These are phyloP conservation scores for Calocera viscosa DNA, from an alignment of 768 basidiomycete genomes.

Conservation along the genomic window DNA sequence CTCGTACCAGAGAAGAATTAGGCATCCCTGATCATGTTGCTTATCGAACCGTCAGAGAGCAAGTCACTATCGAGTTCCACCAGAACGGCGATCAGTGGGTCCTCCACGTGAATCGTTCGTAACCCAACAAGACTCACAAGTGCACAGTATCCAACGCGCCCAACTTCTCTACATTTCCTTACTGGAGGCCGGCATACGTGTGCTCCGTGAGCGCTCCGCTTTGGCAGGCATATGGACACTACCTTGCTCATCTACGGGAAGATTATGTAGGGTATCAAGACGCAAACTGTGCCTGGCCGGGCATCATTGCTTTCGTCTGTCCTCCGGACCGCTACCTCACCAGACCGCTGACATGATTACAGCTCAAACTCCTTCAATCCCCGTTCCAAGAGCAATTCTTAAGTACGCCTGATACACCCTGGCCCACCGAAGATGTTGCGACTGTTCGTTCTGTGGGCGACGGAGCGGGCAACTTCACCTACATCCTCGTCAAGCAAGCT, in stretches of 20 bases:
- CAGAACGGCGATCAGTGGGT: conserved; percentile 12
- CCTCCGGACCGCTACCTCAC: background rate
- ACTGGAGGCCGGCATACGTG: conserved; percentile 23
- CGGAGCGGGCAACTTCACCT: conserved; percentile 30
- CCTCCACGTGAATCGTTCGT: no score
- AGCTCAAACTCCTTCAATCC: conserved; percentile 22
- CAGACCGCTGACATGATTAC: background rate
- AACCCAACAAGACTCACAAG: no score
- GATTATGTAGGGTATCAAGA: conserved; percentile 27
- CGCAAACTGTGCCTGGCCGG: conserved; percentile 26
- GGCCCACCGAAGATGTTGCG: conserved; percentile 21
- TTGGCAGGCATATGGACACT: no score
- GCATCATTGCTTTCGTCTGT: conserved; percentile 25
- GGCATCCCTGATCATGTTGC: conserved; percentile 11
- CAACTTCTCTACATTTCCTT: conserved; percentile 23
- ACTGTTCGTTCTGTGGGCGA: conserved; percentile 24
- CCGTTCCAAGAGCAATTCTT: conserved; percentile 25
- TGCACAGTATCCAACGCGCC: conserved; percentile 15
- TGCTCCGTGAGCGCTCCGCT: conserved; percentile 15
- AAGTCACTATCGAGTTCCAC: conserved; percentile 8
- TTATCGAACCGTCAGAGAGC: background rate
- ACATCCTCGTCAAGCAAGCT: conserved; percentile 24
- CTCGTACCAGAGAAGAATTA: conserved; percentile 1
- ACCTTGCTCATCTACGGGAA: no score
- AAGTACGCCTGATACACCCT: conserved; percentile 23